Conservation (phyloP, 805 yeast genomes). For the Myxozyma kluyveri region DNA sequence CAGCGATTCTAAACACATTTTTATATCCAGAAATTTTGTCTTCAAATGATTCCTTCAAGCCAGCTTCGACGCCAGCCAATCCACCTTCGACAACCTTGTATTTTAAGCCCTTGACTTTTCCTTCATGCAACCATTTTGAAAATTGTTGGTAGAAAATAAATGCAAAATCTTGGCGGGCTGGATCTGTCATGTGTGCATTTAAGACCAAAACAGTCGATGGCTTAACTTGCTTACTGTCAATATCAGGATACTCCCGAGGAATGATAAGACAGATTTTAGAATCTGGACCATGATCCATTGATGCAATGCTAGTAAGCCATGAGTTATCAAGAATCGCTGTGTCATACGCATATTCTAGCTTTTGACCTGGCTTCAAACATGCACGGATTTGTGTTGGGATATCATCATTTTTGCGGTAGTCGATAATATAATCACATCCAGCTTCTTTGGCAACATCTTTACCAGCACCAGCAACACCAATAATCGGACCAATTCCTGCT, state of each 20-base stretch:
- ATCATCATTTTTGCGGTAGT: conserved; percentile 14
- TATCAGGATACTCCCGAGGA: conserved; percentile 8
- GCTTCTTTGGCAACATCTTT: conserved; percentile 10
- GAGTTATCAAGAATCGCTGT: conserved; percentile 16
- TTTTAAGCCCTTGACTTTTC: conserved; percentile 11
- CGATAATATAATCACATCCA: conserved; percentile 22
- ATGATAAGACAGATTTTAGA: conserved; percentile 12
- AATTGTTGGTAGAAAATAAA: conserved; percentile 17
- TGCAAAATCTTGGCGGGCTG: conserved; percentile 20
- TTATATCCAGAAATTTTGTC: conserved; percentile 18
- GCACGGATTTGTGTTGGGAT: conserved; percentile 12
- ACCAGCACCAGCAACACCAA: conserved; percentile 24
- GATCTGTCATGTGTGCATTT: conserved; percentile 13
- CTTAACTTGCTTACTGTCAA: neutral
- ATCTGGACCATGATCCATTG: conserved; percentile 13
- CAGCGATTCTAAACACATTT: conserved; percentile 18
- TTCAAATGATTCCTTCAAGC: conserved; percentile 6
- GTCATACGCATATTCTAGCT: conserved; percentile 17
- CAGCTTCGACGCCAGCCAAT: conserved; percentile 16
- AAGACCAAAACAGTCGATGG: conserved; percentile 6
- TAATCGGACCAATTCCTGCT: conserved; percentile 25
- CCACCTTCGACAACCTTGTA: conserved; percentile 19
- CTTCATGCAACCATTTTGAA: conserved; percentile 24
- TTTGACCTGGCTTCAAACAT: conserved; percentile 16
- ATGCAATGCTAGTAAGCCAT: conserved; percentile 2